phyloP scores from a whole-genome alignment of 1,139 yeast genomes.

The Wickerhamomyces sp. region DNA sequence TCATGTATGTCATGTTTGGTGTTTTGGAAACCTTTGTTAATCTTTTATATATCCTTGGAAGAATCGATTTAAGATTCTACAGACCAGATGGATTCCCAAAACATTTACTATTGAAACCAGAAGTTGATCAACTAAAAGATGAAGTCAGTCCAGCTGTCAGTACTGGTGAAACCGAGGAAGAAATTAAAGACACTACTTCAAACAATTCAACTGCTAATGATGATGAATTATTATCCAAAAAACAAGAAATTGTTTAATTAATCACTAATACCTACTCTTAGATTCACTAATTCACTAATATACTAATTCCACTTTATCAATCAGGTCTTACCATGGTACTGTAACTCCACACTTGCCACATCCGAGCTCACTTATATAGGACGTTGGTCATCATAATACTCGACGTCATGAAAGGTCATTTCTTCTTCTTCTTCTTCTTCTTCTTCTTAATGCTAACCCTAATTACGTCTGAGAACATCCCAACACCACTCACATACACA shows the following conservation, averaged over 20 bases:
- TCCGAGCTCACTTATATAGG: too few species aligned
- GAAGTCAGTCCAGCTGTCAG: not conserved
- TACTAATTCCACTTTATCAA: not conserved
- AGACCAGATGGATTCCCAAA: conserved; percentile 40
- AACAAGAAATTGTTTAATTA: not conserved
- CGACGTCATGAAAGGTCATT: not conserved
- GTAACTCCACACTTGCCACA: too few species aligned
- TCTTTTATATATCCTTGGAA: conserved; percentile 49
- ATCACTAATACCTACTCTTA: not conserved
- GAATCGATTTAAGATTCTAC: conserved; percentile 74
- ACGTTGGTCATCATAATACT: too few species aligned
- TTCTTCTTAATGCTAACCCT: too few species aligned
- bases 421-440: too few species aligned
- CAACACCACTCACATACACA: not conserved
- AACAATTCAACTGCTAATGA: not conserved
- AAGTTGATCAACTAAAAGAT: not conserved
- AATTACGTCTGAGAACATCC: not conserved
- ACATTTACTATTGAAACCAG: not conserved
- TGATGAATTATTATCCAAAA: not conserved
- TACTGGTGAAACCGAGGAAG: conserved; percentile 2
- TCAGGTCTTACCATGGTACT: too few species aligned
- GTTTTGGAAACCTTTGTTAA: conserved; percentile 56
- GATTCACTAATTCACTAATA: not conserved
- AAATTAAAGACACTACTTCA: not conserved
- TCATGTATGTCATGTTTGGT: conserved; percentile 67